Percentiles rank a stretch among this genome's conserved stretches.
phyloP scores from a whole-genome alignment of 495 filamentous ascomycete genomes.

The Penicillium desertorum region DNA sequence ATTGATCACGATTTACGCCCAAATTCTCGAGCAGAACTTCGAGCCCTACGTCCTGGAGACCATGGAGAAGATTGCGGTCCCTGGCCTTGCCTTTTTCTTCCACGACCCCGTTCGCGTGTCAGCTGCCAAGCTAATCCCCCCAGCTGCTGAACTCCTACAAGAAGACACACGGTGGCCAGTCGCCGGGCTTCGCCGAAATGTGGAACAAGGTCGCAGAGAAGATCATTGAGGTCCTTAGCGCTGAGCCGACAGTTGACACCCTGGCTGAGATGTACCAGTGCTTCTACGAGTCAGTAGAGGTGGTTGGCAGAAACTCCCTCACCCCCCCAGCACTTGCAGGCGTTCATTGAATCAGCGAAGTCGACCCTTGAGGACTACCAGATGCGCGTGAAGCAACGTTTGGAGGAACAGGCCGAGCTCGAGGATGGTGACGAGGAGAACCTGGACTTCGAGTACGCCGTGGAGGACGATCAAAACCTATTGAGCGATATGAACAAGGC shows the following conservation, averaged over 20 bases:
- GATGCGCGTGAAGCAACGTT: conserved; percentile 71
- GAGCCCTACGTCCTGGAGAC: conserved; percentile 89
- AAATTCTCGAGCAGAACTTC: conserved; percentile 87
- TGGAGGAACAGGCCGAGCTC: conserved; percentile 72
- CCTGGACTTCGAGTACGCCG: conserved; percentile 66
- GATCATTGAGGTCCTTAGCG: conserved; percentile 89
- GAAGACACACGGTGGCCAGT: conserved; percentile 76
- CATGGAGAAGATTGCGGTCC: conserved; percentile 94
- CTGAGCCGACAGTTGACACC: conserved; percentile 93
- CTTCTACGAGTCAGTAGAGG: conserved; percentile 98
- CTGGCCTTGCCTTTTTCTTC: conserved; percentile 97
- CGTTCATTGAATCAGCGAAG: conserved; percentile 80
- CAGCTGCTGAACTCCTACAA: conserved; percentile 94
- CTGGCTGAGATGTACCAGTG: conserved; percentile 99
- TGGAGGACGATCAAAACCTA: conserved; percentile 96
- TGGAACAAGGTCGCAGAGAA: conserved; percentile 88
- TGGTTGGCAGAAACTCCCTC: conserved; percentile 81
- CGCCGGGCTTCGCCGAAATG: conserved; percentile 69
- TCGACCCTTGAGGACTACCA: conserved; percentile 91
- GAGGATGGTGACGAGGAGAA: conserved; percentile 85
- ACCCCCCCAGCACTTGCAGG: conserved; percentile 71
- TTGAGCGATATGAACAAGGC: conserved; percentile 99
- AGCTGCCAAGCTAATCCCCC: conserved; percentile 91
- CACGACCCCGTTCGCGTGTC: conserved; percentile 96
- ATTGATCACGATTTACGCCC: conserved; percentile 93